phyloP scores from a whole-genome alignment of 2,329 filamentous ascomycete species.

The Aphanocladium album region DNA sequence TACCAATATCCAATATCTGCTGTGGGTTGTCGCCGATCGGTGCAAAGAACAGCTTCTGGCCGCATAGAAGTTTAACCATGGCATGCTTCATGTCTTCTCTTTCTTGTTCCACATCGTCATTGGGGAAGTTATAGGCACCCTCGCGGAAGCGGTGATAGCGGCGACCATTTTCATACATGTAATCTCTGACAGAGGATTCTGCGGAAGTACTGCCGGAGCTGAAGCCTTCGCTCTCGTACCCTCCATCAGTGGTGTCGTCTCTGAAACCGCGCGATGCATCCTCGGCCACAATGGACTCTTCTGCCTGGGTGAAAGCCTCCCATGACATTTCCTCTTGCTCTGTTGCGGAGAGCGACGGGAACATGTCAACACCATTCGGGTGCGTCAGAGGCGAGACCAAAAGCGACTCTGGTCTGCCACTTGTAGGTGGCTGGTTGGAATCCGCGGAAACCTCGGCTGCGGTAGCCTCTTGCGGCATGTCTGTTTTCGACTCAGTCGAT shows the following conservation, averaged over 20 bases:
- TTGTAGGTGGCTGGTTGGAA: not conserved
- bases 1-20: constrained; percentile 52
- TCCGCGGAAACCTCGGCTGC: not conserved
- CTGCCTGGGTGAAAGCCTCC: constrained; percentile 32
- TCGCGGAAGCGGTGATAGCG: constrained; percentile 53
- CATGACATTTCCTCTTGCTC: constrained; percentile 33
- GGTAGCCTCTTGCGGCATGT: not conserved
- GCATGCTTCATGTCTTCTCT: constrained; percentile 53
- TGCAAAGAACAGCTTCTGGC: constrained; percentile 46
- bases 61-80: constrained; percentile 45
- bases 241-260: constrained; percentile 27
- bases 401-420: constrained; percentile 17
- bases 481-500: not conserved
- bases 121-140: constrained; percentile 53
- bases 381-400: constrained; percentile 29
- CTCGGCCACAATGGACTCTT: constrained; percentile 32
- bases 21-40: constrained; percentile 44
- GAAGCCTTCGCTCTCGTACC: constrained; percentile 33
- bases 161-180: constrained; percentile 52
- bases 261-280: constrained; percentile 22
- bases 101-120: constrained; percentile 56
- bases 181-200: constrained; percentile 42
- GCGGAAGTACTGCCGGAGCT: constrained; percentile 34
- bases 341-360: constrained; percentile 29
- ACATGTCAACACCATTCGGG: constrained; percentile 33